These are phyloP conservation scores for Chaetomium globosum DNA, from an alignment of 2,329 filamentous ascomycete species.

Conservation along the genomic window DNA sequence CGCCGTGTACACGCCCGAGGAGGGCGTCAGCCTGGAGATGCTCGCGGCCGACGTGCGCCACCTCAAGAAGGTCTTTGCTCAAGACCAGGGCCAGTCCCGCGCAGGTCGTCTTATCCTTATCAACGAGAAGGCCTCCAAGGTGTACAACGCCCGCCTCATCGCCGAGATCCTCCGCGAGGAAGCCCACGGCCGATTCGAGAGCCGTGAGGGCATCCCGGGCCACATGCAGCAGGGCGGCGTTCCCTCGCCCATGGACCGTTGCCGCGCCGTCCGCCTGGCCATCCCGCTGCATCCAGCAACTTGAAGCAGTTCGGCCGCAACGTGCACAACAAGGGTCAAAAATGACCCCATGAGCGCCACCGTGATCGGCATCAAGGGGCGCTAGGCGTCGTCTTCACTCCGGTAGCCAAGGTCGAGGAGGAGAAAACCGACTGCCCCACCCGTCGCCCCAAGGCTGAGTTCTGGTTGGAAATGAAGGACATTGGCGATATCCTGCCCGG, in stretches of 20 bases:
- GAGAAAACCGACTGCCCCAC: constrained; percentile 92
- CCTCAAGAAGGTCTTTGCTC: constrained; percentile 79
- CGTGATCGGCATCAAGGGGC: constrained; percentile 89
- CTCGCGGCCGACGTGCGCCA: constrained; percentile 87
- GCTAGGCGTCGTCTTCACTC: constrained; percentile 85
- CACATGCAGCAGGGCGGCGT: constrained; percentile 94
- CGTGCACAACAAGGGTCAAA: constrained; percentile 65
- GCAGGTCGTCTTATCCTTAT: constrained; percentile 94
- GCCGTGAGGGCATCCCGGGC: constrained; percentile 85
- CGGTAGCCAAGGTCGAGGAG: constrained; percentile 78
- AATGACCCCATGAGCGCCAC: constrained; percentile 72
- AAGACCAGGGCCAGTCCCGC: constrained; percentile 83
- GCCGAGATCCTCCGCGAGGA: constrained; percentile 95
- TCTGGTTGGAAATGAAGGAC: constrained; percentile 80
- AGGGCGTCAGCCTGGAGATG: constrained; percentile 93
- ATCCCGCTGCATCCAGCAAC: constrained; percentile 93
- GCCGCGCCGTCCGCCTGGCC: constrained; percentile 84
- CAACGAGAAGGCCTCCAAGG: constrained; percentile 89
- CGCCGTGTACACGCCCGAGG: constrained; percentile 95
- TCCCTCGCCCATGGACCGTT: constrained; percentile 93
- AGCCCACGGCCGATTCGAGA: constrained; percentile 88
- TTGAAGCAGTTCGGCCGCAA: constrained; percentile 75
- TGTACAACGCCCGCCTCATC: constrained; percentile 90
- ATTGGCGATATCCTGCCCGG: constrained; percentile 85
- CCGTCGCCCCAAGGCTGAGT: constrained; percentile 78